Percentiles rank a stretch among this genome's conserved stretches.
phyloP scores from a whole-genome alignment of 1,284 basidiomycete genomes.

The Macrocybe sp. region DNA sequence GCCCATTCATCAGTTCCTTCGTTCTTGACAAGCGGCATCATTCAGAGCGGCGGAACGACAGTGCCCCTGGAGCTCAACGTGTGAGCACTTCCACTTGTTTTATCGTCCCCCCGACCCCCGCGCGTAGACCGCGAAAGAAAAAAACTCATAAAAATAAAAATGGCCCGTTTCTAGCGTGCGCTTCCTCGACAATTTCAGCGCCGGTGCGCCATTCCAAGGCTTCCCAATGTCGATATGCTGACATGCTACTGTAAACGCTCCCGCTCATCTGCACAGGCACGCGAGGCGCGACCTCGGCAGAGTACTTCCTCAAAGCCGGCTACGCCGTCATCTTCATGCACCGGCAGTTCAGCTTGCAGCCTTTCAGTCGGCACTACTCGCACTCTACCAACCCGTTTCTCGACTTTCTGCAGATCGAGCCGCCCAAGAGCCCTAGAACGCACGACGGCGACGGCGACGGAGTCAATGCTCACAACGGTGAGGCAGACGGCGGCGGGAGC shows the following conservation, averaged over 20 bases:
- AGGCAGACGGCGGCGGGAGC: no score
- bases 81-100: constrained; percentile 47
- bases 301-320: constrained; percentile 90
- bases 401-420: constrained; percentile 85
- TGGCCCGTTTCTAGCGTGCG: constrained; percentile 68
- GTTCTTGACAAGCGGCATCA: constrained; percentile 3
- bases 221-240: background rate
- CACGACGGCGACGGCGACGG: constrained; percentile 3
- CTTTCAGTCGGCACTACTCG: constrained; percentile 95
- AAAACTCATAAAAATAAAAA: background rate
- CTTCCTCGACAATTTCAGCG: constrained; percentile 98
- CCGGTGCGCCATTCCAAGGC: constrained; percentile 50
- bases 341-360: constrained; percentile 93
- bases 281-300: constrained; percentile 93
- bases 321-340: constrained; percentile 99
- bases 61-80: constrained; percentile 95
- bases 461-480: no score
- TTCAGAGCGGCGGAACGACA: constrained; percentile 90
- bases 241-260: constrained; percentile 1
- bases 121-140: background rate
- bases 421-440: constrained; percentile 11
- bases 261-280: constrained; percentile 55
- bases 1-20: constrained; percentile 5
- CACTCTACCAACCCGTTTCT: constrained; percentile 98
- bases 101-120: background rate